Conservation (phyloP, 345 rosid species). For the thale cress (Arabidopsis thaliana) region TAIR10.1 NC_003076.8:15284501-15285000, state of each 20-base stretch:
- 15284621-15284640: conserved; percentile 26
- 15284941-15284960: conserved; percentile 5
- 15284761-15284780: conserved; percentile 28
- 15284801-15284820: conserved; percentile 55
- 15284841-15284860: neutral
- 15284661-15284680: conserved; percentile 32
- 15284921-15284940: neutral
- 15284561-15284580: conserved; percentile 36
- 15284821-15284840: neutral
- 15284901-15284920: neutral
- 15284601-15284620: conserved; percentile 36
- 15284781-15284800: conserved; percentile 38
- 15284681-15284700: conserved; percentile 15
- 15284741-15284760: neutral
- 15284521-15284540: conserved; percentile 51
- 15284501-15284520: conserved; percentile 51
- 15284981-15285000: conserved; percentile 11
- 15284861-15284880: neutral
- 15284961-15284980: conserved; percentile 3
- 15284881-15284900: neutral
- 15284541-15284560: conserved; percentile 12
- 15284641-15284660: conserved; percentile 43
- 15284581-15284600: conserved; percentile 26
- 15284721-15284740: neutral
- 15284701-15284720: neutral